Conservation (phyloP, 208 protist genomes). For the Leishmania lainsoni region DNA sequence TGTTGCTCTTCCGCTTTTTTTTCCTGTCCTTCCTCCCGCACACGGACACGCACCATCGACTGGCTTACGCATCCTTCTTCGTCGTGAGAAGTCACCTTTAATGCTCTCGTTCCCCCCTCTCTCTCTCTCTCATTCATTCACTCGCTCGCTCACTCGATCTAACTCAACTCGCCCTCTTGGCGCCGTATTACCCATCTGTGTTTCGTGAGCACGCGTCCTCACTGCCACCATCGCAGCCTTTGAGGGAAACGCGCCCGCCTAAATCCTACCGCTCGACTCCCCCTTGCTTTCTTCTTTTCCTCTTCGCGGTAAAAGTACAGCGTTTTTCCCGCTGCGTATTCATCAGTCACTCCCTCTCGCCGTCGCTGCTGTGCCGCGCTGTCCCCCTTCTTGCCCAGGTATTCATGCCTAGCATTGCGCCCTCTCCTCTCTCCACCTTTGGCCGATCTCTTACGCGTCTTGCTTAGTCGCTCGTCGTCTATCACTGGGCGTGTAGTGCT, state of each 20-base stretch:
- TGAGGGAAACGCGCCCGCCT: not conserved
- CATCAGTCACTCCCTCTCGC: not conserved
- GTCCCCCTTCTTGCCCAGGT: not conserved
- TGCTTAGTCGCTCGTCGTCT: not conserved
- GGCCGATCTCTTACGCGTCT: not conserved
- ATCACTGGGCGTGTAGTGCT: too few relatives aligned
- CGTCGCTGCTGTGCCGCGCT: not conserved
- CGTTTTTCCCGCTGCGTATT: too few relatives aligned
- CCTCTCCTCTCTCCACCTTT: not conserved
- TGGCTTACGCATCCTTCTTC: too few relatives aligned
- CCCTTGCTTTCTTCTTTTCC: not conserved
- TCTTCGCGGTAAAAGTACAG: not conserved
- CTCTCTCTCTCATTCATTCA: not conserved
- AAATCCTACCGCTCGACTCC: not conserved
- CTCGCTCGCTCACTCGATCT: not conserved
- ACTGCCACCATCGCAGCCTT: not conserved
- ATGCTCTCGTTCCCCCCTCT: not conserved
- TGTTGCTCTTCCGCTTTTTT: not conserved
- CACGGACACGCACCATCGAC: not conserved
- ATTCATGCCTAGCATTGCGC: not conserved
- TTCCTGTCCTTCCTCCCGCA: not conserved
- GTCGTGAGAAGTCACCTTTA: not conserved
- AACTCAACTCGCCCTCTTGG: not conserved
- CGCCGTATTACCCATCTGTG: not conserved
- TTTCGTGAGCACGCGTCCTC: not conserved